Conservation (phyloP, 495 filamentous ascomycete genomes). For the Aspergillus bertholletiae region DNA sequence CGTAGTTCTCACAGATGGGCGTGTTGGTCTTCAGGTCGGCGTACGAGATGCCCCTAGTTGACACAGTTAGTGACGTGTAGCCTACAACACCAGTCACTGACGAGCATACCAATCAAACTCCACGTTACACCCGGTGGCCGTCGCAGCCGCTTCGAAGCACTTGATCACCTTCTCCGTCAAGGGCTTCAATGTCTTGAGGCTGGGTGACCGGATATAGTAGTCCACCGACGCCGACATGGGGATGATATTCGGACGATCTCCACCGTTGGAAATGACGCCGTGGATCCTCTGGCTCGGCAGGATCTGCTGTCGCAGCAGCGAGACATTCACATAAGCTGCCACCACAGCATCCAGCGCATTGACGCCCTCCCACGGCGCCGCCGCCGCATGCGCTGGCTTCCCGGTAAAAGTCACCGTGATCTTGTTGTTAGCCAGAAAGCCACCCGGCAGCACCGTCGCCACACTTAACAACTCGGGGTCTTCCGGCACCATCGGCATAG, state of each 20-base stretch:
- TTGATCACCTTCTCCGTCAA: slow-evolving; percentile 48
- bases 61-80: background rate
- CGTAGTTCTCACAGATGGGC: slow-evolving; percentile 47
- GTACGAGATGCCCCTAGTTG: slow-evolving; percentile 44
- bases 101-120: slow-evolving; percentile 35
- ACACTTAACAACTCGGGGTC: slow-evolving; percentile 21
- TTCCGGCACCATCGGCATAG: slow-evolving; percentile 34
- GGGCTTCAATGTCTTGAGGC: slow-evolving; percentile 34
- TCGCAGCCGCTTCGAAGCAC: slow-evolving; percentile 55
- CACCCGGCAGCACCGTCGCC: slow-evolving; percentile 29
- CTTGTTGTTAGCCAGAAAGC: slow-evolving; percentile 53
- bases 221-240: slow-evolving; percentile 50
- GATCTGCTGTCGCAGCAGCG: slow-evolving; percentile 59
- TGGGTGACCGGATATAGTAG: slow-evolving; percentile 53
- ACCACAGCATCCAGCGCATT: slow-evolving; percentile 66
- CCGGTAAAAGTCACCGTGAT: slow-evolving; percentile 41
- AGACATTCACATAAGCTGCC: slow-evolving; percentile 56
- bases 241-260: slow-evolving; percentile 50
- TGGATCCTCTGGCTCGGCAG: slow-evolving; percentile 41
- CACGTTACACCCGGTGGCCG: slow-evolving; percentile 52
- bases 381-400: slow-evolving; percentile 52
- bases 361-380: slow-evolving; percentile 58
- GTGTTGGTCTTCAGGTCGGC: slow-evolving; percentile 49
- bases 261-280: slow-evolving; percentile 43
- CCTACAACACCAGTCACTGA: background rate